Base-by-base conservation (phyloP, 768 basidiomycete species). In the Russula brevipes region DNA sequence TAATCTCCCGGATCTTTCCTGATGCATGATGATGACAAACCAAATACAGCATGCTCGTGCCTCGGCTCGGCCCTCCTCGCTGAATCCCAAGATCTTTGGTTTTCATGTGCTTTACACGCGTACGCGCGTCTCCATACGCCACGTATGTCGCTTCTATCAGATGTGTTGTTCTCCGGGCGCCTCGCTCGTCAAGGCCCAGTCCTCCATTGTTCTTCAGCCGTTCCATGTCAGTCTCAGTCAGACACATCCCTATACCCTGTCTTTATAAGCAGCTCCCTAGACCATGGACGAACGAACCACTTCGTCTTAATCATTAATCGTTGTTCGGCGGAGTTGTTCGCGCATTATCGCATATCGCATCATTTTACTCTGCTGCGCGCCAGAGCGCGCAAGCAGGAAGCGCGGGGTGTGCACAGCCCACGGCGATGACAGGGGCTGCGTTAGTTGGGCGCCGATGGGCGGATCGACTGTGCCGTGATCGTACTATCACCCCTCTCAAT, bases 131-230 rank as follows among this genome's bases (percentile, higher is more conserved):
- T 55, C 58, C 59, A 31, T 44, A 42, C 49, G 59, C 63, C 63
- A 64, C 63, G 63, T 55, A 54, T 45, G 54, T 41, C 38, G 63
- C 63, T 64, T 64, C 63, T 64, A 60, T 64, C 63, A 55, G 58
- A 64, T 60, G 57, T 35, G 53, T 46, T 60, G 47, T 64, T 60
- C 54, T 56, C 54, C 47, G 63, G 39, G 63, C 63, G 63, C 63
- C 36, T 60, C 63, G 63, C 63, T 60, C 63, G 58, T 51, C 59
- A 31, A 35, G 49, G n/a, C 11, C 57, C 53, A 5, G 39, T 19
- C 51, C 56, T 46, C 31, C 57, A 30, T 44, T 51, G 35, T 50
- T 49, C 53, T 12, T 24, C 35, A 38, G 12, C 36, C 16, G 8
- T 38, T 41, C 60, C 46, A 47, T 44, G 58, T 31, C 52, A 19